These are phyloP conservation scores for Kalmusia sp. DNA, from an alignment of 2,329 filamentous ascomycete species.

Conservation along the genomic window DNA sequence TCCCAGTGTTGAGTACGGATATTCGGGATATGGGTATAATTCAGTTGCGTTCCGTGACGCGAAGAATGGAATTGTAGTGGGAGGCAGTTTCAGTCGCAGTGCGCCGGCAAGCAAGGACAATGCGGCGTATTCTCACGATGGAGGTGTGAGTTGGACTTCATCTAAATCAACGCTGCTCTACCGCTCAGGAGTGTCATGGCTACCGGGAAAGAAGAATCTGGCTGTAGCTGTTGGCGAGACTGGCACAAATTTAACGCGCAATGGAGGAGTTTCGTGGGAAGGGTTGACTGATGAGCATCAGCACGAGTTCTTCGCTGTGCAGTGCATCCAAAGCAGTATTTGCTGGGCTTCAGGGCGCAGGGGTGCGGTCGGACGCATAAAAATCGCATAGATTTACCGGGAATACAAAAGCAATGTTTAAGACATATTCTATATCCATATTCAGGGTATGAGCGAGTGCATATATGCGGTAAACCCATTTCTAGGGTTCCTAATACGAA, in stretches of 20 bases:
- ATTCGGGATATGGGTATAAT: conserved; percentile 1
- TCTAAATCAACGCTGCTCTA: neutral
- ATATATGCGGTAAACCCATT: too few relatives aligned
- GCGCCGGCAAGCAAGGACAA: conserved; percentile 1
- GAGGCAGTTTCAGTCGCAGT: neutral
- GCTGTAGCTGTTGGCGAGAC: conserved; percentile 5
- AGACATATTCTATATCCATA: too few relatives aligned
- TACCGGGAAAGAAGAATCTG: neutral
- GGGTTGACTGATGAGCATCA: neutral
- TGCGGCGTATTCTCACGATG: neutral
- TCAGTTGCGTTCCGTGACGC: neutral
- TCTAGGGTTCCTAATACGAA: too few relatives aligned
- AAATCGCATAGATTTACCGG: neutral
- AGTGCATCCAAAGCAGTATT: neutral
- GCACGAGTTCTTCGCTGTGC: conserved; percentile 1
- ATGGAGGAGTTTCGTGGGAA: conserved; percentile 1
- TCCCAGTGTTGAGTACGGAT: conserved; percentile 3
- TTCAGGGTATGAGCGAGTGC: too few relatives aligned
- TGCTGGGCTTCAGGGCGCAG: conserved; percentile 4
- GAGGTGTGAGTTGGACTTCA: neutral
- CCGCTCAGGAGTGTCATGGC: conserved; percentile 2
- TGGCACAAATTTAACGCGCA: neutral
- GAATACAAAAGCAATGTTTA: too few relatives aligned
- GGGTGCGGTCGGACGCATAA: neutral
- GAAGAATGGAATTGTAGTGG: neutral